phyloP scores from a whole-genome alignment of 306 rosid genomes.

The Dalbergia oliveri region DNA sequence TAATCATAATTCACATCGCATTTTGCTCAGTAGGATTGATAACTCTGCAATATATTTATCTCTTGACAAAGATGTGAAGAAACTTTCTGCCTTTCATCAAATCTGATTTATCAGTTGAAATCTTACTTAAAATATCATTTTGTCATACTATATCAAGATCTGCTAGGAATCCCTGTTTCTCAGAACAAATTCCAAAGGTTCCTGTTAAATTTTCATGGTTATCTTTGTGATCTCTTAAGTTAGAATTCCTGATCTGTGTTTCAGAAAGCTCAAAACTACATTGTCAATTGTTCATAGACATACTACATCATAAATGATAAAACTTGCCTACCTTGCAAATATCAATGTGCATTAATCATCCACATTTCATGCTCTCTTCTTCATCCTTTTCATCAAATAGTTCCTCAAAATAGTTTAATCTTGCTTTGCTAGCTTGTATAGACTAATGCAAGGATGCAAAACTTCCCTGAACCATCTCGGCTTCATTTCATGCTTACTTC shows the following conservation, averaged over 20 bases:
- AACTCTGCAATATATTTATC: background rate
- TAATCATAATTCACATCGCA: background rate
- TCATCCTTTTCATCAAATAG: background rate
- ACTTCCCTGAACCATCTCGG: background rate
- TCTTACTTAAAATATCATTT: background rate
- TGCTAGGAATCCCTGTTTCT: background rate
- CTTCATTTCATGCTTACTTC: background rate
- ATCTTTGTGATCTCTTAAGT: background rate
- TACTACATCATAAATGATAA: background rate
- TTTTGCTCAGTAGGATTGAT: slow-evolving; percentile 16
- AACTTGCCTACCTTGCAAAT: background rate
- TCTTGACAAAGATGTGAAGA: background rate
- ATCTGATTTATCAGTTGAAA: background rate
- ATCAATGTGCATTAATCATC: background rate
- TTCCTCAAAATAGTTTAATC: background rate
- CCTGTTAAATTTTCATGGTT: background rate
- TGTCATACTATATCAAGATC: background rate
- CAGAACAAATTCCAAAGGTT: background rate
- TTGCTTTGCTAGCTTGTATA: background rate
- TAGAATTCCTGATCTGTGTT: background rate
- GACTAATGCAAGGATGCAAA: background rate
- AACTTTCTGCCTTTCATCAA: background rate
- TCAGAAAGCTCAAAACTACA: background rate
- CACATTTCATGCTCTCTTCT: background rate
- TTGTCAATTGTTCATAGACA: background rate